A percentile compares a stretch with the other conserved stretches of the same genome.
phyloP scores from a whole-genome alignment of 2,329 filamentous ascomycete species.

The Aspergillus tanneri region DNA sequence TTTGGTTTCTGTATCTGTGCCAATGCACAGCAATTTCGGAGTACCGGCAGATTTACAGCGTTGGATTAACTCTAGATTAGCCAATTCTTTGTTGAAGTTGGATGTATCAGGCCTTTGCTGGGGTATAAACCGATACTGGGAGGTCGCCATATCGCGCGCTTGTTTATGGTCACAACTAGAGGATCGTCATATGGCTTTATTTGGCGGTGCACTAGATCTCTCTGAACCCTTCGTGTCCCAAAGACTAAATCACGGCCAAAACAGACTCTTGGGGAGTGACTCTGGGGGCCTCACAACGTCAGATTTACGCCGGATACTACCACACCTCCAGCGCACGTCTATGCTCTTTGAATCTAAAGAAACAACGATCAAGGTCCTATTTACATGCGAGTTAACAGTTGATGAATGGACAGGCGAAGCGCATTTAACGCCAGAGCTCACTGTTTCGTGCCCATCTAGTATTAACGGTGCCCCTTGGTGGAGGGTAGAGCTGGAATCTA shows the following conservation, averaged over 20 bases:
- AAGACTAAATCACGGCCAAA: conserved; percentile 7
- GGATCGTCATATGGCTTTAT: conserved; percentile 21
- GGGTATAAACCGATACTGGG: conserved; percentile 45
- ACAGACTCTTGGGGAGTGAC: conserved; percentile 1
- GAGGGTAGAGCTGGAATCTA: conserved; percentile 40
- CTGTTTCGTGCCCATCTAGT: conserved; percentile 25
- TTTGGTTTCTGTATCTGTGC: conserved; percentile 34
- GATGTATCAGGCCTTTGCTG: conserved; percentile 44
- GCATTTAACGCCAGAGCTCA: conserved; percentile 38
- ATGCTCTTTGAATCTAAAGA: conserved; percentile 32
- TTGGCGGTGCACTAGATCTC: conserved; percentile 6
- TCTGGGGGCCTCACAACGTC: conserved; percentile 20
- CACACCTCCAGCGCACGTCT: conserved; percentile 38
- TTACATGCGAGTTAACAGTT: conserved; percentile 36
- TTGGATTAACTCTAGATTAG: conserved; percentile 38
- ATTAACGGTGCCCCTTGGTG: conserved; percentile 12
- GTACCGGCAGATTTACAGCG: conserved; percentile 31
- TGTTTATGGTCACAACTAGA: conserved; percentile 39
- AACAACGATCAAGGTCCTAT: conserved; percentile 24
- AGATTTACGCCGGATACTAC: conserved; percentile 31
- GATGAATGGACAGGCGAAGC: conserved; percentile 45
- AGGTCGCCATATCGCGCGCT: conserved; percentile 38
- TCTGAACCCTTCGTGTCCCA: not conserved
- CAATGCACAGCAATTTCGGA: conserved; percentile 20
- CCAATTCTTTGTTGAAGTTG: conserved; percentile 35